phyloP scores from a whole-genome alignment of 352 stramenopile species.

The Globisporangium iwayamae region DNA sequence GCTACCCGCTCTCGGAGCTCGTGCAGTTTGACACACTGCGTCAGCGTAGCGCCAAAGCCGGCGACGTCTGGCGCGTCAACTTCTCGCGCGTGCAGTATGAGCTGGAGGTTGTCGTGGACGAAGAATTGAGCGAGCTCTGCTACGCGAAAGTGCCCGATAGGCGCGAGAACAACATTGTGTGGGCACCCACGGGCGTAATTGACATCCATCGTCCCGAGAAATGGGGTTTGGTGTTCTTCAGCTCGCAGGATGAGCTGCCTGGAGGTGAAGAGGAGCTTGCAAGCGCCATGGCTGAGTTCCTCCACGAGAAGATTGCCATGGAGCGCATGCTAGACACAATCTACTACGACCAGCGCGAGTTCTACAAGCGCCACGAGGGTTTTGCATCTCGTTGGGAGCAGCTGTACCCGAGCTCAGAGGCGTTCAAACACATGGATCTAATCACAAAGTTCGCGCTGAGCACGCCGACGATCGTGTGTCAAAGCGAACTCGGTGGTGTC shows the following conservation, averaged over 20 bases:
- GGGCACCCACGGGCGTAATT: conserved; percentile 65
- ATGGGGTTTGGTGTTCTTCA: conserved; percentile 72
- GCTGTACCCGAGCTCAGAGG: conserved; percentile 27
- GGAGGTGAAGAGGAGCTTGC: conserved; percentile 39
- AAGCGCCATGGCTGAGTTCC: conserved; percentile 27
- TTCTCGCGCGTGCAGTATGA: conserved; percentile 89
- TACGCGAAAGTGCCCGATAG: conserved; percentile 51
- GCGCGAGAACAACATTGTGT: conserved; percentile 70
- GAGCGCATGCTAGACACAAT: conserved; percentile 57
- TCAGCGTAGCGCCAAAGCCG: conserved; percentile 23
- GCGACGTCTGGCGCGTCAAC: conserved; percentile 85
- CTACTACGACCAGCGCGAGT: conserved; percentile 66
- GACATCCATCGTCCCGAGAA: conserved; percentile 76
- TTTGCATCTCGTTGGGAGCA: conserved; percentile 44
- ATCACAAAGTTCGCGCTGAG: conserved; percentile 31
- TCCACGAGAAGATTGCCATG: conserved; percentile 51
- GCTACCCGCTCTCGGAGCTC: conserved; percentile 63
- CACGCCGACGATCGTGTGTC: conserved; percentile 25
- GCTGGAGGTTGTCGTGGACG: conserved; percentile 38
- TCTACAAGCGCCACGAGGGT: conserved; percentile 29
- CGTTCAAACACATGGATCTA: conserved; percentile 28
- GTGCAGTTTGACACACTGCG: conserved; percentile 52
- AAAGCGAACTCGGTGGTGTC: conserved; percentile 12
- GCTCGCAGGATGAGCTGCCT: conserved; percentile 32
- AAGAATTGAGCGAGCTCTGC: conserved; percentile 39